These are phyloP conservation scores for Boletellus ananas DNA, from an alignment of 768 basidiomycete genomes.

Conservation along the genomic window DNA sequence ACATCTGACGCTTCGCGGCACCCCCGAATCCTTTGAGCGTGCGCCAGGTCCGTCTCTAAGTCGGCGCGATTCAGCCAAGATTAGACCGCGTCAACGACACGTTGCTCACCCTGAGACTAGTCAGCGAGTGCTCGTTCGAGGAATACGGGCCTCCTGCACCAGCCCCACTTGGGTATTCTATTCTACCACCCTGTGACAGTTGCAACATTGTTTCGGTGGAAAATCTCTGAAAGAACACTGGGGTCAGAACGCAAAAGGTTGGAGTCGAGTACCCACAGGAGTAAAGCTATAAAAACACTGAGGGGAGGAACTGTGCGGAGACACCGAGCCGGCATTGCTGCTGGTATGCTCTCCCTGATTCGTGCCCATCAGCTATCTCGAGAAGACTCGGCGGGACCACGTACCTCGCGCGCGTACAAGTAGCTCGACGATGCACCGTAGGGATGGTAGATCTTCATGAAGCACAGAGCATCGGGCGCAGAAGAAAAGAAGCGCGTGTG, in stretches of 20 bases:
- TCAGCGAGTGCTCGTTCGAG: conserved; percentile 7
- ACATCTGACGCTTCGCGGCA: conserved; percentile 15
- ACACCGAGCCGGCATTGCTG: neutral
- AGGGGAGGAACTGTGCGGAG: conserved; percentile 3
- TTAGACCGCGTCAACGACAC: neutral
- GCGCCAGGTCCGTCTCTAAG: conserved; percentile 20
- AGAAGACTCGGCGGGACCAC: neutral
- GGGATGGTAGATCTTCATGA: conserved; percentile 30
- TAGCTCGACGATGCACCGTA: conserved; percentile 28
- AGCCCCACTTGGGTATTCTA: conserved; percentile 4
- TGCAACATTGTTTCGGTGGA: conserved; percentile 20
- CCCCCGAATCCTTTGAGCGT: conserved; percentile 10
- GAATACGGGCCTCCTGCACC: neutral
- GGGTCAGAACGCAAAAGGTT: neutral
- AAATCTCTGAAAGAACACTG: conserved; percentile 19
- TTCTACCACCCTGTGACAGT: conserved; percentile 8
- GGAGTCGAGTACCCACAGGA: conserved; percentile 17
- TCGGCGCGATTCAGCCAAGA: neutral
- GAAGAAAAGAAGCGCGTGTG: neutral
- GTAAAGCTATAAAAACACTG: conserved; percentile 27
- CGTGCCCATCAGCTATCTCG: neutral
- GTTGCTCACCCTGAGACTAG: conserved; percentile 15
- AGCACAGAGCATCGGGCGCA: conserved; percentile 16
- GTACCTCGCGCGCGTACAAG: conserved; percentile 22
- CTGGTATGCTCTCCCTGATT: conserved; percentile 7